These are phyloP conservation scores for Penicillium expansum DNA, from an alignment of 2,329 filamentous ascomycete genomes.

Conservation along the genomic window DNA sequence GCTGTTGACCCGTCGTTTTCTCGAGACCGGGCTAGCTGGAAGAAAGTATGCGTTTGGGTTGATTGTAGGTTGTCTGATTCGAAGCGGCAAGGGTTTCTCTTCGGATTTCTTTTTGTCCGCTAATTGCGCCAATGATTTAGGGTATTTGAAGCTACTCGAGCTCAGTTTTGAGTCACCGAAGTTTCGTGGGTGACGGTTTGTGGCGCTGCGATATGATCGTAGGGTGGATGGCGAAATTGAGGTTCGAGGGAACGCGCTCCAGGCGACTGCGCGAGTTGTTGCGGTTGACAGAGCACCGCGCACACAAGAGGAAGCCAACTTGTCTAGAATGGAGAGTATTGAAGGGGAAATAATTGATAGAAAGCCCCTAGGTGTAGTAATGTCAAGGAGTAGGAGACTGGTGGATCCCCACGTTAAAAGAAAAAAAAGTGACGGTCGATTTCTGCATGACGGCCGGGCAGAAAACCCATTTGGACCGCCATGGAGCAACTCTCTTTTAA, in stretches of 20 bases:
- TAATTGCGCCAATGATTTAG: background rate
- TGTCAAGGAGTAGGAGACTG: background rate
- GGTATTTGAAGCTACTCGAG: background rate
- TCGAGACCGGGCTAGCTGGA: constrained; percentile 1
- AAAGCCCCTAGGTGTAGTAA: background rate
- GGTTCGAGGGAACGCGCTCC: constrained; percentile 14
- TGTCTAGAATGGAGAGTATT: constrained; percentile 21
- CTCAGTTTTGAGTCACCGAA: background rate
- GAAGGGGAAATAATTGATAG: background rate
- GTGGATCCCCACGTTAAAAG: background rate
- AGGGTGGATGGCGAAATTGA: constrained; percentile 9
- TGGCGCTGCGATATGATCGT: constrained; percentile 9
- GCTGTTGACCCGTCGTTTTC: background rate
- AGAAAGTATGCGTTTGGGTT: constrained; percentile 9
- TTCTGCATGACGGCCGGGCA: constrained; percentile 3
- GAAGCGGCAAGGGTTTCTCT: background rate
- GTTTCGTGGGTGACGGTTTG: background rate
- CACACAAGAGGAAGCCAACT: constrained; percentile 37
- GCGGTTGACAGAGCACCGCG: constrained; percentile 31
- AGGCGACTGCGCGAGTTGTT: constrained; percentile 25
- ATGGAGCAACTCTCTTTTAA: background rate
- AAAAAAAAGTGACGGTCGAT: background rate
- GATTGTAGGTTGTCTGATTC: constrained; percentile 7
- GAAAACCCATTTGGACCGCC: background rate
- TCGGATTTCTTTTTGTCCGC: background rate